Evolutionary conservation across 495 filamentous ascomycete genomes (phyloP).

Genomic region (Daldinia decipiens): DNA sequence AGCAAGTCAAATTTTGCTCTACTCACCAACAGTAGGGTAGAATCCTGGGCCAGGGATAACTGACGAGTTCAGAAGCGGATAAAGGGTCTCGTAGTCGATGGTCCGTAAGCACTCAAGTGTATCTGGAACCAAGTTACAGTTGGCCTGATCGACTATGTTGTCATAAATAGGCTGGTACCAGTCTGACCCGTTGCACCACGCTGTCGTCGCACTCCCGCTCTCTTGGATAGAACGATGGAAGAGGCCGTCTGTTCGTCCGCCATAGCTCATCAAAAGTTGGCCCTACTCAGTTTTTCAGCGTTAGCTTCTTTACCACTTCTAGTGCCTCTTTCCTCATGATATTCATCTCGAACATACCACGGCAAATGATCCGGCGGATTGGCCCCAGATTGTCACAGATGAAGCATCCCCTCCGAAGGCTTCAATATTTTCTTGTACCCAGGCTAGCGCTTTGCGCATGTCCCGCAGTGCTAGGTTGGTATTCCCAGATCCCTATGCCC

Average conservation of each 20-base stretch:
- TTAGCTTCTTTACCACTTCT: slow-evolving; percentile 1
- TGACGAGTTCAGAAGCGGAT: slow-evolving; percentile 41
- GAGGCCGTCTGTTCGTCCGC: slow-evolving; percentile 57
- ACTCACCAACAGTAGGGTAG: slow-evolving; percentile 56
- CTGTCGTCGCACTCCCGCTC: slow-evolving; percentile 51
- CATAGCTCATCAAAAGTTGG: slow-evolving; percentile 50
- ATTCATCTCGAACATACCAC: slow-evolving; percentile 41
- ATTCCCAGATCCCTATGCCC: slow-evolving; percentile 46
- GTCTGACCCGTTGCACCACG: slow-evolving; percentile 50
- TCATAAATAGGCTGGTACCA: slow-evolving; percentile 57
- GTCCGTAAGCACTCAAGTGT: slow-evolving; percentile 58
- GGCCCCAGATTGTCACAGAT: slow-evolving; percentile 54
- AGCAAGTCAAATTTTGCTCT: background rate
- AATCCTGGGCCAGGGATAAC: slow-evolving; percentile 44
- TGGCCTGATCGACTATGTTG: slow-evolving; percentile 51
- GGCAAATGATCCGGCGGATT: slow-evolving; percentile 51
- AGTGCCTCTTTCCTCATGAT: background rate
- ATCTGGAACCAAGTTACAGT: slow-evolving; percentile 52
- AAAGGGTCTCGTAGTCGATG: slow-evolving; percentile 45
- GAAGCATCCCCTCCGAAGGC: slow-evolving; percentile 65
- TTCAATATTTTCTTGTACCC: slow-evolving; percentile 68
- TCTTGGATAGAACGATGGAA: slow-evolving; percentile 66
- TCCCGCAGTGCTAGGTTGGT: slow-evolving; percentile 59
- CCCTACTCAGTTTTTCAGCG: slow-evolving; percentile 24
- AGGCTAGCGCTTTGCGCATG: slow-evolving; percentile 64